Evolutionary conservation across 306 rosid genomes (phyloP).

Genomic region (peach (Prunus persica)): DNA sequence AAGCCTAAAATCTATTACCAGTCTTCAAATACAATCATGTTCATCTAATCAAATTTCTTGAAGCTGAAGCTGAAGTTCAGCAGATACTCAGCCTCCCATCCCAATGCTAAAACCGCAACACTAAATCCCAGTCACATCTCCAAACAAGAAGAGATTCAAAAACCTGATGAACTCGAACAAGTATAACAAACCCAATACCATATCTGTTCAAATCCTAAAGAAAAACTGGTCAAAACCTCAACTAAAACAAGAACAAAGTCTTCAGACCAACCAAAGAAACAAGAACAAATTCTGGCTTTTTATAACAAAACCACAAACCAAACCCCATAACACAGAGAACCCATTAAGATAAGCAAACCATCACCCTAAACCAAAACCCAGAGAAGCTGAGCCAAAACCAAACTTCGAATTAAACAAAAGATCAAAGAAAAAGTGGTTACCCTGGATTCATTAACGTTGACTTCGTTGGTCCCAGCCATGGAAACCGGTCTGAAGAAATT

Average conservation of each 20-base stretch:
- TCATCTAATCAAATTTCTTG: background rate
- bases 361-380: background rate
- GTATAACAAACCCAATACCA: background rate
- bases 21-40: background rate
- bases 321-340: background rate
- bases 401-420: background rate
- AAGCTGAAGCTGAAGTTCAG: slow-evolving; percentile 4
- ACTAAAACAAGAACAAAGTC: background rate
- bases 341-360: background rate
- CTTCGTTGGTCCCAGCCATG: slow-evolving; percentile 72
- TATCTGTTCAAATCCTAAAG: background rate
- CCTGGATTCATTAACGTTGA: slow-evolving; percentile 70
- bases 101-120: background rate
- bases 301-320: slow-evolving; percentile 11
- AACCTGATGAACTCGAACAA: background rate
- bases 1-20: background rate
- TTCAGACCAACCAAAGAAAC: background rate
- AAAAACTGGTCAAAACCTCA: background rate
- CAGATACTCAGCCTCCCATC: background rate
- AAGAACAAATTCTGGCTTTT: background rate
- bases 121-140: background rate
- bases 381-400: background rate
- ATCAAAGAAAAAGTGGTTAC: slow-evolving; percentile 27
- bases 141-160: background rate
- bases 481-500: slow-evolving; percentile 4